Conservation (phyloP, 2,329 filamentous ascomycete genomes). For the Xylaria polymorpha region DNA sequence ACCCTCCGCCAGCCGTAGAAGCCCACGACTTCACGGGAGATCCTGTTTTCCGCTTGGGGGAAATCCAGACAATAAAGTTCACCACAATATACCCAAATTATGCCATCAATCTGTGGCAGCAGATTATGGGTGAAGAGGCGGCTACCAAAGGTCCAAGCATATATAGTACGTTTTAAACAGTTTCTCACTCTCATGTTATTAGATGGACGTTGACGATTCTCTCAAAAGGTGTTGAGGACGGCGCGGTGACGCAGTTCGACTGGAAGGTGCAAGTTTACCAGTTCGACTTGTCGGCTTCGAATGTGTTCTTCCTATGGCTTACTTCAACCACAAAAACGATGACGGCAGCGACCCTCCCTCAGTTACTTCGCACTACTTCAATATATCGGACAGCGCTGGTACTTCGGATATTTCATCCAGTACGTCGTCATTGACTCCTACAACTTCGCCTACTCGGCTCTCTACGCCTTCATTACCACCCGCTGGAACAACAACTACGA, state of each 20-base stretch:
- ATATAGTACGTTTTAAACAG: conserved; percentile 27
- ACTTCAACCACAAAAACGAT: not conserved
- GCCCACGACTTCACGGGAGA: conserved; percentile 30
- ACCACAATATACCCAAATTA: conserved; percentile 43
- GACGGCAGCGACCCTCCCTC: not conserved
- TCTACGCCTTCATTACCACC: not conserved
- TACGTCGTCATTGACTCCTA: conserved; percentile 9
- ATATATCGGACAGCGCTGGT: conserved; percentile 24
- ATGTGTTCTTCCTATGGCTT: conserved; percentile 37
- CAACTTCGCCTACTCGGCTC: not conserved
- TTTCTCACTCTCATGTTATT: not conserved
- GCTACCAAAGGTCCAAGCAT: conserved; percentile 37
- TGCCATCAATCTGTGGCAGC: conserved; percentile 46
- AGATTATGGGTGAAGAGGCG: conserved; percentile 21
- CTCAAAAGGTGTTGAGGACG: conserved; percentile 20
- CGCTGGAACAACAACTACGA: not conserved
- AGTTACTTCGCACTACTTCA: conserved; percentile 38
- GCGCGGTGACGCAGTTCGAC: conserved; percentile 39
- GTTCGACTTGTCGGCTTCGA: conserved; percentile 33
- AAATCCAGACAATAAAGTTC: conserved; percentile 40
- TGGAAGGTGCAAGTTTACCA: conserved; percentile 37
- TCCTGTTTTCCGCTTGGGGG: conserved; percentile 27
- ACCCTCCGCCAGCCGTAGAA: conserved; percentile 26
- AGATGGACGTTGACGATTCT: conserved; percentile 1
- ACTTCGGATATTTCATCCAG: conserved; percentile 5